Evolutionary conservation across 1,139 yeast species (phyloP).

Genomic region (Magnusiomyces magnusii): DNA sequence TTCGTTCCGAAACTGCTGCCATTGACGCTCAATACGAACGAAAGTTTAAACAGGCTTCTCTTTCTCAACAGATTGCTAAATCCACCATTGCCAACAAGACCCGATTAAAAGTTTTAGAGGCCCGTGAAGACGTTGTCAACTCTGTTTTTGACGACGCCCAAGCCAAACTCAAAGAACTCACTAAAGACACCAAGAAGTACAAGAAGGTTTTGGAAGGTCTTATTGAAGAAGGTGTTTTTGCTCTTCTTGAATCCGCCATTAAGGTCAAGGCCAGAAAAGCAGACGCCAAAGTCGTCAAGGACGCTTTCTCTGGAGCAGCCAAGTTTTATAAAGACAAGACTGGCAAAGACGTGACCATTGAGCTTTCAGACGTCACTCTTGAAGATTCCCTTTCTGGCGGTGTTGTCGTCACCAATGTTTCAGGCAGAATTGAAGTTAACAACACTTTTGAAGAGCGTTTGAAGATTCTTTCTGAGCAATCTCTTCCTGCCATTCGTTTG

Average conservation of each 20-base stretch:
- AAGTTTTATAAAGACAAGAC: constrained; percentile 51
- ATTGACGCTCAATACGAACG: constrained; percentile 76
- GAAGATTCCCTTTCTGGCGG: constrained; percentile 71
- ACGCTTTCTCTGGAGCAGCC: constrained; percentile 55
- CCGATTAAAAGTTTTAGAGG: constrained; percentile 79
- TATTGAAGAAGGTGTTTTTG: constrained; percentile 60
- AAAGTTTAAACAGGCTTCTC: constrained; percentile 81
- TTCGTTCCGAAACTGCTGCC: constrained; percentile 83
- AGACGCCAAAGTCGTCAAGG: constrained; percentile 45
- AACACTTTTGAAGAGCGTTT: constrained; percentile 95
- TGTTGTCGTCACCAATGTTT: constrained; percentile 56
- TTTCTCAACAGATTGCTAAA: constrained; percentile 92
- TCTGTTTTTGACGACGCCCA: constrained; percentile 68
- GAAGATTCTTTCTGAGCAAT: constrained; percentile 68
- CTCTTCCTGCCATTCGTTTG: constrained; percentile 72
- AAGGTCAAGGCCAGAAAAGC: constrained; percentile 39
- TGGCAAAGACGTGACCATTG: constrained; percentile 15
- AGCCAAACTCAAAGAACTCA: constrained; percentile 46
- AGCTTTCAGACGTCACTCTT: constrained; percentile 38
- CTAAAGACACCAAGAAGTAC: constrained; percentile 51
- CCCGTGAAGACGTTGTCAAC: constrained; percentile 75
- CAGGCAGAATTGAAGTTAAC: constrained; percentile 81
- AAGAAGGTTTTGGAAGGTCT: constrained; percentile 64
- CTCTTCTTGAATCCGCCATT: constrained; percentile 58
- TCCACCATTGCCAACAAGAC: constrained; percentile 94